Evolutionary conservation across 495 filamentous ascomycete genomes (phyloP).

Genomic region (Penicillium bovifimosum): DNA sequence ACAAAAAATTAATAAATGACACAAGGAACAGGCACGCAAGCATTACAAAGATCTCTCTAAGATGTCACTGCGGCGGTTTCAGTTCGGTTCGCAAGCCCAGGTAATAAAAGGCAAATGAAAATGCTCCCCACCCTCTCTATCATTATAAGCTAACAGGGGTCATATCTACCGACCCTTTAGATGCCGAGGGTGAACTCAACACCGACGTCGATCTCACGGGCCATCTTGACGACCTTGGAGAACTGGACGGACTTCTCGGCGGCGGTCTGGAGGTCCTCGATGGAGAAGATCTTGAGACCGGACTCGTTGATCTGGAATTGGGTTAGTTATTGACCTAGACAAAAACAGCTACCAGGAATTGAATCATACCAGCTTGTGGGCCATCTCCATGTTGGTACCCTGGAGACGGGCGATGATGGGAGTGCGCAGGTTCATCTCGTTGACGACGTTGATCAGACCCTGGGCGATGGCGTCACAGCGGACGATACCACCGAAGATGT

Average conservation of each 20-base stretch:
- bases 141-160: neutral
- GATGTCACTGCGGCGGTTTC: constrained; percentile 9
- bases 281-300: constrained; percentile 98
- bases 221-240: constrained; percentile 98
- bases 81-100: constrained; percentile 2
- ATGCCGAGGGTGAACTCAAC: constrained; percentile 97
- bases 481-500: constrained; percentile 99
- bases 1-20: constrained; percentile 34
- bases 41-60: constrained; percentile 16
- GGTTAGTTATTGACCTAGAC: constrained; percentile 1
- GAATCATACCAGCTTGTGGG: constrained; percentile 68
- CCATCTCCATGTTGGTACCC: constrained; percentile 97
- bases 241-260: constrained; percentile 98
- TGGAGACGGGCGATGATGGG: constrained; percentile 95
- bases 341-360: neutral
- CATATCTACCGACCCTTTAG: constrained; percentile 38
- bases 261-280: constrained; percentile 94
- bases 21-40: constrained; percentile 23
- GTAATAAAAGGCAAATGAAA: constrained; percentile 15
- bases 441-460: constrained; percentile 88
- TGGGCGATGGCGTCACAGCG: constrained; percentile 96
- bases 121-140: constrained; percentile 10
- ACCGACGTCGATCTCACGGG: constrained; percentile 94
- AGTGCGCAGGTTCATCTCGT: constrained; percentile 89
- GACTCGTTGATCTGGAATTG: constrained; percentile 77